Conservation (phyloP, 164 flowering plant genomes). For the Aristolochia fimbriata region DNA sequence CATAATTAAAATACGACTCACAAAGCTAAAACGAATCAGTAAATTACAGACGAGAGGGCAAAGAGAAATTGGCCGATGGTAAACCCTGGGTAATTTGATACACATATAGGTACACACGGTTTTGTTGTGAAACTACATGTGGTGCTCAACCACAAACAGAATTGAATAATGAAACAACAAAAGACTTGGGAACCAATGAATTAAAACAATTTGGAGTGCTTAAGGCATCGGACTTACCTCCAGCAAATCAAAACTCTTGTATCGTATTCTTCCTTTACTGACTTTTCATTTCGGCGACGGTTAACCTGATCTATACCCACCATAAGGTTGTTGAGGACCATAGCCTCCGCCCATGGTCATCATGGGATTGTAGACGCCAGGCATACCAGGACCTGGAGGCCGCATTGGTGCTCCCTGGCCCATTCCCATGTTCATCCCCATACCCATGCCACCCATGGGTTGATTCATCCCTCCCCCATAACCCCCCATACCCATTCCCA, state of each 20-base stretch:
- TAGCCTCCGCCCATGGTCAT: slow-evolving; percentile 69
- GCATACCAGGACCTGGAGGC: slow-evolving; percentile 26
- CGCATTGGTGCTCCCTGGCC: slow-evolving; percentile 17
- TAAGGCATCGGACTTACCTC: background rate
- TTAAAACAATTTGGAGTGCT: background rate
- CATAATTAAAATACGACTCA: too few relatives aligned
- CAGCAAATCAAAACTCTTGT: background rate
- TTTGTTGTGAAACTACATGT: too few relatives aligned
- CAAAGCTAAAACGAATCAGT: too few relatives aligned
- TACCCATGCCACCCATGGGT: slow-evolving; percentile 38
- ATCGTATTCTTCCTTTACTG: background rate
- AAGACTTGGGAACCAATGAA: slow-evolving; percentile 2
- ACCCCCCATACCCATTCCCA: slow-evolving; percentile 15
- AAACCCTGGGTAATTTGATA: too few relatives aligned
- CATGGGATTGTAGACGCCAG: slow-evolving; percentile 51
- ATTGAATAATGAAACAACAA: background rate
- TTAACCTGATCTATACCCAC: slow-evolving; percentile 52
- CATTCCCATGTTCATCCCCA: slow-evolving; percentile 20
- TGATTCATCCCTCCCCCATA: slow-evolving; percentile 17
- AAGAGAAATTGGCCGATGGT: too few relatives aligned
- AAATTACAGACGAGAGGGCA: too few relatives aligned
- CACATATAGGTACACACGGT: too few relatives aligned
- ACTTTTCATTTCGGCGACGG: background rate
- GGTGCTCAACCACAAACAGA: too few relatives aligned
- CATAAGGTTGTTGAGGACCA: slow-evolving; percentile 64